Conservation (phyloP, 2,329 filamentous ascomycete species). For the Trematosphaeria pertusa region DNA sequence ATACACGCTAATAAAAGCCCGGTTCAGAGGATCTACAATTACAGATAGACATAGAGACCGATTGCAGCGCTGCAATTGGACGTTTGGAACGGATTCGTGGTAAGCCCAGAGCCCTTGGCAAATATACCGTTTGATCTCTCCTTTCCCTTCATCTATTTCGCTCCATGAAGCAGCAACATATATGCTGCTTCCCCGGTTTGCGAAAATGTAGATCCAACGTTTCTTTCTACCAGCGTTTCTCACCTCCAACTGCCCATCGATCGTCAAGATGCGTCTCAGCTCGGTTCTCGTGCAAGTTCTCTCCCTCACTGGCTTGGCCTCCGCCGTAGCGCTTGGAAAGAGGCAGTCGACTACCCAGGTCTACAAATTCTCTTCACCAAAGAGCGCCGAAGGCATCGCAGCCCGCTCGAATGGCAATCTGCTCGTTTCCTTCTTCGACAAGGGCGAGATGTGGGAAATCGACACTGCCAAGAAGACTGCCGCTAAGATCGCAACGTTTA, state of each 20-base stretch:
- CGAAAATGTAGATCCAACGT: neutral
- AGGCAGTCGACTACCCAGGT: slow-evolving; percentile 12
- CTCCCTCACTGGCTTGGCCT: slow-evolving; percentile 1
- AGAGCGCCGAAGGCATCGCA: slow-evolving; percentile 21
- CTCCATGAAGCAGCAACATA: neutral
- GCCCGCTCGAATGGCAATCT: slow-evolving; percentile 26
- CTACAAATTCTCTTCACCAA: slow-evolving; percentile 16
- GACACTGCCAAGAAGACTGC: slow-evolving; percentile 23
- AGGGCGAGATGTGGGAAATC: slow-evolving; percentile 21
- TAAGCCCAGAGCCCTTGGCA: neutral
- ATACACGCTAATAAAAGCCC: neutral
- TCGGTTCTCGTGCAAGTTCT: slow-evolving; percentile 7
- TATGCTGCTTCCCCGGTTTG: neutral
- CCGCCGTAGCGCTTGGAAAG: slow-evolving; percentile 4
- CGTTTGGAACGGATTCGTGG: neutral
- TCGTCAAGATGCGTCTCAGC: slow-evolving; percentile 22
- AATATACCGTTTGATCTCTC: neutral
- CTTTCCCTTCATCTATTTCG: neutral
- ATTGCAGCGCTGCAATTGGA: slow-evolving; percentile 7
- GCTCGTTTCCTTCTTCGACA: slow-evolving; percentile 26
- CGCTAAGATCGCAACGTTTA: slow-evolving; percentile 19
- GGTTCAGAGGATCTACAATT: slow-evolving; percentile 10
- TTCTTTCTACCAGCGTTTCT: neutral
- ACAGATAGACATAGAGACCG: neutral
- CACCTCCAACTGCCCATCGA: neutral